Base-by-base conservation (phyloP, 139 green algal genomes). In the Coelastrella sp. region DNA sequence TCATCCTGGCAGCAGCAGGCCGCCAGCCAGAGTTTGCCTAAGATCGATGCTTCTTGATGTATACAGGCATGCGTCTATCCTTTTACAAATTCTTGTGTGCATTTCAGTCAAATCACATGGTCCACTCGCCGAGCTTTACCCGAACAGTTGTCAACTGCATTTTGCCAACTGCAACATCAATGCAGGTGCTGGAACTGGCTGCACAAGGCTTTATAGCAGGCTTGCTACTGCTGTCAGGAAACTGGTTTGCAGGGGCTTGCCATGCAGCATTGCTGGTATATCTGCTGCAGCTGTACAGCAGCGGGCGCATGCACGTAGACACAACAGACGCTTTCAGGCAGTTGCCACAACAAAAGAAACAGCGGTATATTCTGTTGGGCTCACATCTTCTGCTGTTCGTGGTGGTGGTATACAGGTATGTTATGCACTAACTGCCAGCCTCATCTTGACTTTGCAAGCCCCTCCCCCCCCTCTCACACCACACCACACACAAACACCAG, bases 241-340 rank as follows among this genome's bases (percentile, higher is more conserved):
- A 95, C 66, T 97, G 95, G 95, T 58, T 95, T 4, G 78, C 91
- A 5, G 92, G 88, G 15, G 27, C 82, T 14, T 63, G 92, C n/a
- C 94, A 95, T 24, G 59, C 82, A 24, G 72, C 59, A 17, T 27
- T 95, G 82, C 72, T 95, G 24, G 91, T 22, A 0, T 95, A 92
- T 89, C 84, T 96, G 81, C 35, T 91, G 75, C 86, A 93, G 20
- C 86, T 87, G 8, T 91, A 83, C 73, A 82, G n/a, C 27, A 70
- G 12, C 15, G 66, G 74, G 57, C 79, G 80, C 58, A 87, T 96
- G 72, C 20, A 90, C 14, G 88, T 93, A 56, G 95, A 97, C 61
- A 94, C 96, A 11, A 97, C 95, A 61, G 95, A 97, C 63, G 92
- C 97, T 7, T 97, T 97, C 88, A 82, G 92, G 79, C 90, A 95